Evolutionary conservation across 2,329 filamentous ascomycete species (phyloP), one percentile per base, ranked within the genome.

Genomic region (Alternaria sp.): DNA sequence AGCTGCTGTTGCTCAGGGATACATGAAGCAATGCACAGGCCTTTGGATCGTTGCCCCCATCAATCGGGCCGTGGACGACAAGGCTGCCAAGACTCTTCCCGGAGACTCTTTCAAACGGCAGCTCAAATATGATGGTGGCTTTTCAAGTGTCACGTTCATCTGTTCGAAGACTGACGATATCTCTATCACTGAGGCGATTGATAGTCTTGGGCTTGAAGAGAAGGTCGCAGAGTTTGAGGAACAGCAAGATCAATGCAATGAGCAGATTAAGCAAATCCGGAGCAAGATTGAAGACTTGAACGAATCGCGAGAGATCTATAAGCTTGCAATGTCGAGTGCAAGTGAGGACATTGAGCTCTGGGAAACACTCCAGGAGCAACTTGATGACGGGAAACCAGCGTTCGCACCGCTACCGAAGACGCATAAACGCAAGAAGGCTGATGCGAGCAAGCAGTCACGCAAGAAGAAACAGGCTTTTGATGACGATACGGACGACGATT

Each of bases 151-250:
- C 3, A 87, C 84, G 0, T 88, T 89, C 58, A 84, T 89, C 13
- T 88, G 86, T 66, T 83, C 81, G 14, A 89, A 88, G 67, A 86
- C 85, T 0, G 87, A 89, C 67, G 85, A 88, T 41, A 86, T 89
- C 8, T 82, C 78, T 7, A 72, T 82, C 4, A 78, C 72, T 0
- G 81, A 85, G 54, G 80, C 80, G 4, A 69, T 74, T 4, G 73
- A 78, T 4, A 76, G 72, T 28, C 71, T 82, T 34, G 67, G 69
- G 4, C 68, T 81, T 1, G 72, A 77, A 8, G 72, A 75, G 11
- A 56, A 73, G 40, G 67, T 78, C 2, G 58, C 67, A 11, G 56
- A 63, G 2, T 63, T 75, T 5, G 65, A 70, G 2, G 72, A 77
- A 1, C 66, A 74, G 41, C 37, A 62, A 3, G 44, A 65, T 0